Conservation (phyloP, 2,329 filamentous ascomycete species). For the Pseudogymnoascus sp. region DNA sequence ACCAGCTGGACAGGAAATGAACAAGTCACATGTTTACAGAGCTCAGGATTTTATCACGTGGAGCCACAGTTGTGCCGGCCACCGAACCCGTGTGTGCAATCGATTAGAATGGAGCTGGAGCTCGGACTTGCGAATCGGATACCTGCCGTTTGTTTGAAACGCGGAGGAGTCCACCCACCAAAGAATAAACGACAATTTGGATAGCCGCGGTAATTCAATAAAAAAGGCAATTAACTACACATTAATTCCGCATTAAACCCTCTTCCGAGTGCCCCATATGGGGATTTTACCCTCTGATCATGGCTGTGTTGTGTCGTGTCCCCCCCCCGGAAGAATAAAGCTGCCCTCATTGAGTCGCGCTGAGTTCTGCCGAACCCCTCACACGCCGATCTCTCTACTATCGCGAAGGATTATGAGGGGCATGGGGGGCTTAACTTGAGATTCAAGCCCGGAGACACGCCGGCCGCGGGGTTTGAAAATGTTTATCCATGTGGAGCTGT, state of each 20-base stretch:
- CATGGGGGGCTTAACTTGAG: background rate
- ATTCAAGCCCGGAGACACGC: background rate
- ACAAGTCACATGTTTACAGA: background rate
- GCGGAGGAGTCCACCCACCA: background rate
- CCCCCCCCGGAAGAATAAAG: background rate
- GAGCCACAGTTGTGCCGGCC: background rate
- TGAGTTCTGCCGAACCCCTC: slow-evolving; percentile 5
- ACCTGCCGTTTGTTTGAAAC: background rate
- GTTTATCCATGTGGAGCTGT: slow-evolving; percentile 6
- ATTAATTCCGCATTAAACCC: slow-evolving; percentile 4
- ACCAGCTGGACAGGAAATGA: background rate
- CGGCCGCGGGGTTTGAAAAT: background rate
- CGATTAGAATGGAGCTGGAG: background rate
- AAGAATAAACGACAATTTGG: background rate
- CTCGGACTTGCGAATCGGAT: background rate
- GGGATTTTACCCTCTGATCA: background rate
- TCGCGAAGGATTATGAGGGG: background rate
- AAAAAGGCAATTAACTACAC: background rate
- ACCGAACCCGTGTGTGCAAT: background rate
- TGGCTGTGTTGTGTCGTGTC: background rate
- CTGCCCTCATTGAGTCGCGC: background rate
- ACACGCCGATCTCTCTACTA: background rate
- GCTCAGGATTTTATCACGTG: background rate
- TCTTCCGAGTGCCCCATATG: background rate
- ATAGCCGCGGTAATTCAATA: slow-evolving; percentile 5